Conservation (phyloP, 176 grass and related monocot genomes). For the Oryza nivara region DNA sequence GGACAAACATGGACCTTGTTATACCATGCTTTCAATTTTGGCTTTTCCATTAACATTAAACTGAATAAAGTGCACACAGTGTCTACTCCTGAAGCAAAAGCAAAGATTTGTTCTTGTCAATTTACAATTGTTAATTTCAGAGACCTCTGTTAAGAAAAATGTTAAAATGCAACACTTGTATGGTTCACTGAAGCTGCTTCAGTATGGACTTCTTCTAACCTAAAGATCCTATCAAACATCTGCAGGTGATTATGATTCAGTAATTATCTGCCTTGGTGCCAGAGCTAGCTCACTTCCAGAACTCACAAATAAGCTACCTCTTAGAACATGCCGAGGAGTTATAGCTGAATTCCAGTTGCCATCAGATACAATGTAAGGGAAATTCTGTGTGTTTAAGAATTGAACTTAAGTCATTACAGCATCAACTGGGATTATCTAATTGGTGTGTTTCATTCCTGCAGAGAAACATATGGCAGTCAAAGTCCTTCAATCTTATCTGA, state of each 20-base stretch:
- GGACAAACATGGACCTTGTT: neutral
- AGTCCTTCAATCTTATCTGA: slow-evolving; percentile 89
- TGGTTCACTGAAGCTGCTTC: neutral
- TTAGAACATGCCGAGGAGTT: slow-evolving; percentile 80
- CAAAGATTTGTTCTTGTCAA: neutral
- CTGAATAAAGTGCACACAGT: neutral
- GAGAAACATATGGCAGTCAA: slow-evolving; percentile 59
- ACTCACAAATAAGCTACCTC: slow-evolving; percentile 80
- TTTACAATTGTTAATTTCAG: neutral
- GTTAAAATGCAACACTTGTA: neutral
- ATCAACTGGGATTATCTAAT: slow-evolving; percentile 8
- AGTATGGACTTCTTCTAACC: neutral
- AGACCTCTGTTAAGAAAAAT: neutral
- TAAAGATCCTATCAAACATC: slow-evolving; percentile 2
- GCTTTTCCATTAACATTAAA: slow-evolving; percentile 20
- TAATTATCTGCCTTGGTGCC: slow-evolving; percentile 89
- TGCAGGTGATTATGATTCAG: slow-evolving; percentile 84
- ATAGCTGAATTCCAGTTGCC: slow-evolving; percentile 75
- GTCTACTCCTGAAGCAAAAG: neutral
- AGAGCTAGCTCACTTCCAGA: slow-evolving; percentile 69
- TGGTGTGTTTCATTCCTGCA: slow-evolving; percentile 44
- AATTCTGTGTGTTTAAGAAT: slow-evolving; percentile 4
- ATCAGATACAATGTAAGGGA: slow-evolving; percentile 53
- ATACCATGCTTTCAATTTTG: neutral
- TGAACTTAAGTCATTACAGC: neutral